Conservation (phyloP, 768 basidiomycete species). For the Cantharellus anzutake region DNA sequence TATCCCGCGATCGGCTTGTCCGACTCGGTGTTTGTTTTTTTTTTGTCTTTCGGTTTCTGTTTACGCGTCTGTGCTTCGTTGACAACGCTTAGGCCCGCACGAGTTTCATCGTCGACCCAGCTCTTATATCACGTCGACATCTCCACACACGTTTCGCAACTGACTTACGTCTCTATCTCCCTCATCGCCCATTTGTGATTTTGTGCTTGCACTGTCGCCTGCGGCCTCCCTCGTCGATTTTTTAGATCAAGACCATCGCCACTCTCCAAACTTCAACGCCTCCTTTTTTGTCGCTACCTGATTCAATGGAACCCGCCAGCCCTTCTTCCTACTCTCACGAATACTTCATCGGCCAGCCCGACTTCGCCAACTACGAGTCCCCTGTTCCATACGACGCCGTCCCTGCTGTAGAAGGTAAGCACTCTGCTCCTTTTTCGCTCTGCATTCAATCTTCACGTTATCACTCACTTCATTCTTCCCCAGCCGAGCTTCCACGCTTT, state of each 20-base stretch:
- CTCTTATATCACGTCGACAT: neutral
- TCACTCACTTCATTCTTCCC: neutral
- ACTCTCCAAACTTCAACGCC: neutral
- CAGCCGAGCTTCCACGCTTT: neutral
- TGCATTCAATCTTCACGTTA: neutral
- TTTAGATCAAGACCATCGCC: too few relatives aligned
- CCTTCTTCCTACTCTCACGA: constrained; percentile 27
- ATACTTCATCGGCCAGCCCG: constrained; percentile 4
- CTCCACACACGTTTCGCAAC: neutral
- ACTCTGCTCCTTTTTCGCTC: neutral
- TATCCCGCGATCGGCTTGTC: neutral
- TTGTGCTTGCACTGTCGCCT: too few relatives aligned
- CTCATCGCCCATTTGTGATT: neutral
- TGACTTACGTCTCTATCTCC: neutral
- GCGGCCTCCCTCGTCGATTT: too few relatives aligned
- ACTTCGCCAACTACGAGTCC: constrained; percentile 5
- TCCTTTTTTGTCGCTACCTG: neutral
- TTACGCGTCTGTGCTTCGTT: neutral
- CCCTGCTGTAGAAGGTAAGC: neutral
- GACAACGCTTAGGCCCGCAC: neutral
- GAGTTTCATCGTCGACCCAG: neutral
- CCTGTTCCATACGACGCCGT: neutral
- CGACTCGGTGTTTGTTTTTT: neutral
- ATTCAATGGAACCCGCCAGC: constrained; percentile 1
- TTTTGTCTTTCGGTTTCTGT: neutral